Evolutionary conservation across 768 basidiomycete genomes (phyloP).

Genomic region (Crepidotus variabilis): DNA sequence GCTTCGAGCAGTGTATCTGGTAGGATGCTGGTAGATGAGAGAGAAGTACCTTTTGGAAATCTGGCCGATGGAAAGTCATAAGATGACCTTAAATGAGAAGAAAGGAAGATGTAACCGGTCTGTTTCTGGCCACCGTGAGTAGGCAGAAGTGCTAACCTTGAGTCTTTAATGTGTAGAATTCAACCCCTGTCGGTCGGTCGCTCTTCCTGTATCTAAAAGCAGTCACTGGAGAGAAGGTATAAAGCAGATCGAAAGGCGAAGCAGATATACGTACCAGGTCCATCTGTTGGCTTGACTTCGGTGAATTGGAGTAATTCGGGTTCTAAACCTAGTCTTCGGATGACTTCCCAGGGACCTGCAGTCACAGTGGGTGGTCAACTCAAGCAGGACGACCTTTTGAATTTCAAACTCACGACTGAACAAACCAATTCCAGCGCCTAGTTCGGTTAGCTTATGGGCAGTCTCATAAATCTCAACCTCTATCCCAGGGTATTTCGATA

Average conservation of each 20-base stretch:
- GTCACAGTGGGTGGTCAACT: neutral
- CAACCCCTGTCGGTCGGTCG: slow-evolving; percentile 51
- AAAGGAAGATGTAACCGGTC: neutral
- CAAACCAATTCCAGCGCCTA: slow-evolving; percentile 62
- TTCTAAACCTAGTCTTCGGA: slow-evolving; percentile 42
- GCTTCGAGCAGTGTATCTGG: slow-evolving; percentile 50
- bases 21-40: slow-evolving; percentile 41
- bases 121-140: neutral
- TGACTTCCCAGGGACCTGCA: slow-evolving; percentile 46
- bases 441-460: slow-evolving; percentile 43
- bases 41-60: slow-evolving; percentile 61
- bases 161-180: slow-evolving; percentile 50
- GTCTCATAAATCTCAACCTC: slow-evolving; percentile 56
- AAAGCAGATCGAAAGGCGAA: neutral
- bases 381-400: neutral
- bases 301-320: slow-evolving; percentile 37
- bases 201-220: slow-evolving; percentile 57
- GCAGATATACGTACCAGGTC: slow-evolving; percentile 29
- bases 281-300: slow-evolving; percentile 34
- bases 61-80: slow-evolving; percentile 59
- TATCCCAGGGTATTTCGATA: slow-evolving; percentile 48
- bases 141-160: slow-evolving; percentile 39
- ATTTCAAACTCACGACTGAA: slow-evolving; percentile 35
- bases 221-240: slow-evolving; percentile 32
- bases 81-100: slow-evolving; percentile 35